These are phyloP conservation scores for Luzula sylvatica DNA, from an alignment of 176 grass and related monocot genomes.

Conservation along the genomic window DNA sequence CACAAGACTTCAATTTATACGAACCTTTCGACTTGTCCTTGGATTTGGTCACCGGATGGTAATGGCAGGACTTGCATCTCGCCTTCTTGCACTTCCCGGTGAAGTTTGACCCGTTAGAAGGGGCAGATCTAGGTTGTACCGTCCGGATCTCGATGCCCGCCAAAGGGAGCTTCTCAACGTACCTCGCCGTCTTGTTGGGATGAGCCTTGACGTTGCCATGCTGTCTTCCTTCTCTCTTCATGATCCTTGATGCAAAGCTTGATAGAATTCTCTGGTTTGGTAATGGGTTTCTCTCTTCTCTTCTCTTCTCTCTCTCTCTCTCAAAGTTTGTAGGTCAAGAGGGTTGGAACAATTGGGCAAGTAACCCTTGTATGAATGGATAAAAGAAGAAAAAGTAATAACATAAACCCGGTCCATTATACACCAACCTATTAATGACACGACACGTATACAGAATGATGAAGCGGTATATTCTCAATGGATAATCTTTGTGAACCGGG, in stretches of 20 bases:
- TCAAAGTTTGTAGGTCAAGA: slow-evolving; percentile 21
- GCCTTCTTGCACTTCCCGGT: slow-evolving; percentile 50
- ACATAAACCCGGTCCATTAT: too few species aligned
- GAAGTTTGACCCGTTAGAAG: slow-evolving; percentile 31
- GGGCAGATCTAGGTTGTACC: background rate
- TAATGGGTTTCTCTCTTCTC: slow-evolving; percentile 3
- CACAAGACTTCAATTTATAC: slow-evolving; percentile 57
- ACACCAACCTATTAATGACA: too few species aligned
- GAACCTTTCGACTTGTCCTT: slow-evolving; percentile 60
- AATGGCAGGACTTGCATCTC: slow-evolving; percentile 46
- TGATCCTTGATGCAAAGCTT: background rate
- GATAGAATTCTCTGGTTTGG: slow-evolving; percentile 2
- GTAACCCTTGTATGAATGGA: slow-evolving; percentile 14
- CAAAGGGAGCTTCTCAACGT: slow-evolving; percentile 8
- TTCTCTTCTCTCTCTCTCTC: slow-evolving; percentile 12
- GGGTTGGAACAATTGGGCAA: slow-evolving; percentile 24
- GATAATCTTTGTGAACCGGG: too few species aligned
- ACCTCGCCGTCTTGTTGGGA: slow-evolving; percentile 15
- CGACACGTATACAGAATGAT: too few species aligned
- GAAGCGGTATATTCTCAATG: too few species aligned
- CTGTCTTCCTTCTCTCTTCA: slow-evolving; percentile 90
- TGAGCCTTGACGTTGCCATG: slow-evolving; percentile 38
- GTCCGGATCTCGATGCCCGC: background rate
- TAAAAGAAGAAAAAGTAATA: too few species aligned
- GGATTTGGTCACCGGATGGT: slow-evolving; percentile 53